phyloP scores from a whole-genome alignment of 2,329 filamentous ascomycete genomes.

The Colletotrichum lupini region DNA sequence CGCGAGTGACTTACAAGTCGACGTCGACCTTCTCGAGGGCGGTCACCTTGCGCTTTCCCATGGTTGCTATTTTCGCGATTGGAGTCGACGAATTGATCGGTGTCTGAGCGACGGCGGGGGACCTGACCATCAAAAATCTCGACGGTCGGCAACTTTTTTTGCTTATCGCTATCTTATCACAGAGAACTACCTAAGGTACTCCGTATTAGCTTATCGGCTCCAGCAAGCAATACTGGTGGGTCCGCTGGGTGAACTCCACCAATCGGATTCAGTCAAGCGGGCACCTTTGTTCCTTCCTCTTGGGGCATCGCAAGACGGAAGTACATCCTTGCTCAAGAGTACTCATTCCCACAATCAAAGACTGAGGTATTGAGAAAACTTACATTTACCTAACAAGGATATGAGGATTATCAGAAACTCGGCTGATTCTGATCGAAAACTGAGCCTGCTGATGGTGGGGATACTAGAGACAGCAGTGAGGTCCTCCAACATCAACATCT shows the following conservation, averaged over 20 bases:
- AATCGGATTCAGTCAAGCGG: background rate
- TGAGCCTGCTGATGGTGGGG: no score
- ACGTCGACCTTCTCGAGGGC: conserved; percentile 96
- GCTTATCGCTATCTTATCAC: conserved; percentile 4
- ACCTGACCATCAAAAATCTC: conserved; percentile 7
- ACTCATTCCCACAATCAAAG: no score
- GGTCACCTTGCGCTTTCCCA: conserved; percentile 90
- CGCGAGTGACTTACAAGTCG: conserved; percentile 69
- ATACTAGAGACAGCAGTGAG: no score
- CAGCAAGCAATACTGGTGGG: no score
- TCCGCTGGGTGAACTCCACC: accelerated
- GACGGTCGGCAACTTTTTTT: conserved; percentile 6
- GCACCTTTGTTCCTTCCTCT: background rate
- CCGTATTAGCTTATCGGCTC: no score
- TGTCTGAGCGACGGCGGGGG: conserved; percentile 21
- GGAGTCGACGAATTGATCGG: background rate
- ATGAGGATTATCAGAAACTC: accelerated
- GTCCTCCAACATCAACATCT: no score
- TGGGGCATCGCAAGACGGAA: background rate
- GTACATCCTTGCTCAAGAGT: no score
- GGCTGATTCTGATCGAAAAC: no score
- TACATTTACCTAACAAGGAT: accelerated
- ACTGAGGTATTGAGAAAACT: no score
- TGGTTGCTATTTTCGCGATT: conserved; percentile 47
- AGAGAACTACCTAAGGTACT: no score